Percentiles rank a stretch among this genome's conserved stretches.
Evolutionary conservation across 164 flowering plant genomes (phyloP).

Genomic region (Annona cherimola): DNA sequence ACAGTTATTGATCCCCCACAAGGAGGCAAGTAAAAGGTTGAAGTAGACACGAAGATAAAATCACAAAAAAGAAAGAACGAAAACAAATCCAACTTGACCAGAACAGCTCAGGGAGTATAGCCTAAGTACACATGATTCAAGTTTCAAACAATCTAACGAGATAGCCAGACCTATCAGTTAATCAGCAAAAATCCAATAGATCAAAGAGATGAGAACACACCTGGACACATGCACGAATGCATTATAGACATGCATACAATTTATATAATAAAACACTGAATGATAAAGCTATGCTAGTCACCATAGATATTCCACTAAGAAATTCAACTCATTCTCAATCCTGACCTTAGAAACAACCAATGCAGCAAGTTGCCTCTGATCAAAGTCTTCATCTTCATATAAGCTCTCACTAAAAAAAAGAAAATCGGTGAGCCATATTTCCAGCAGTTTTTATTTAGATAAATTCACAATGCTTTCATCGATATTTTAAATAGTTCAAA

Average conservation of each 20-base stretch:
- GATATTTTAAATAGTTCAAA: background rate
- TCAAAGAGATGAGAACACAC: background rate
- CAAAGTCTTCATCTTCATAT: conserved; percentile 32
- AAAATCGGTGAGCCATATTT: background rate
- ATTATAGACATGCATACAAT: too few species aligned
- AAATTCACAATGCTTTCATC: background rate
- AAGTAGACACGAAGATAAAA: too few species aligned
- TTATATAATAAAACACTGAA: too few species aligned
- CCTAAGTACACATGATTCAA: background rate
- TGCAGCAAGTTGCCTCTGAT: conserved; percentile 29
- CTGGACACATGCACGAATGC: background rate
- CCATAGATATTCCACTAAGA: background rate
- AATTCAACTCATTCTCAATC: background rate
- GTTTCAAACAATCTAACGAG: background rate
- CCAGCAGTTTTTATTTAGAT: background rate
- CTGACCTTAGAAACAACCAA: conserved; percentile 30
- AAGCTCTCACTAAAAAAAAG: conserved; percentile 26
- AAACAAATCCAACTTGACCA: too few species aligned
- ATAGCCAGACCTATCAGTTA: background rate
- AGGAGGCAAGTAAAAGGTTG: too few species aligned
- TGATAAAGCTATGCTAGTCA: background rate
- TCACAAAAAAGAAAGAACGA: too few species aligned
- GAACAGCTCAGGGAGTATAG: too few species aligned
- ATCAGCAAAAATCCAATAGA: background rate
- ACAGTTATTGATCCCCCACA: too few species aligned